Percentiles rank a stretch among this genome's conserved stretches.
Conservation (phyloP, 2,329 filamentous ascomycete species). For the Nemania sp. region DNA sequence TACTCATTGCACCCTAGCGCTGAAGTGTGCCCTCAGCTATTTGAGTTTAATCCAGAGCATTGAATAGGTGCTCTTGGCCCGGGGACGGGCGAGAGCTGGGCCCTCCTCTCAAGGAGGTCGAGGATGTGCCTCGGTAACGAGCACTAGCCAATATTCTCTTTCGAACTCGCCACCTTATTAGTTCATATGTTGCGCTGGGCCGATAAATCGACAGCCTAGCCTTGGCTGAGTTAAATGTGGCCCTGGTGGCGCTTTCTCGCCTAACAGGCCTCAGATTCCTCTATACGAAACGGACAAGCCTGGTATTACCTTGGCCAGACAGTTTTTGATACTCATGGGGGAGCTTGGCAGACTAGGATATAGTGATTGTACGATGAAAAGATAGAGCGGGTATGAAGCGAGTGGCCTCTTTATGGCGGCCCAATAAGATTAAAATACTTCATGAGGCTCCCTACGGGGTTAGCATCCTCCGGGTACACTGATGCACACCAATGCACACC, state of each 20-base stretch:
- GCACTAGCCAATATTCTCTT: neutral
- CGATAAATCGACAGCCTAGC: neutral
- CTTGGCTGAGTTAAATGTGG: constrained; percentile 12
- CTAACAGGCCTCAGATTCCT: neutral
- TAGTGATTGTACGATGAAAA: neutral
- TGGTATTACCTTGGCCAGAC: neutral
- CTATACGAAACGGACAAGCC: neutral
- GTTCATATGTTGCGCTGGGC: neutral
- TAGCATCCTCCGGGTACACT: neutral
- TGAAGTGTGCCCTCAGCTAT: neutral
- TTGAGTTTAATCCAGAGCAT: neutral
- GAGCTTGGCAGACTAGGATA: neutral
- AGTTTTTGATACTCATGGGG: neutral
- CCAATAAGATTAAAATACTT: neutral
- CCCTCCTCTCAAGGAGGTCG: neutral
- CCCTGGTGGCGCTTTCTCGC: constrained; percentile 9
- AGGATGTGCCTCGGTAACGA: neutral
- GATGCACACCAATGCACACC: neutral
- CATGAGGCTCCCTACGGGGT: neutral
- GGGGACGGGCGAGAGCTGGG: neutral
- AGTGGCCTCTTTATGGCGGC: neutral
- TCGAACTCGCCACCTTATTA: neutral
- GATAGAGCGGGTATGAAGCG: neutral
- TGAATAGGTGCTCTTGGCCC: constrained; percentile 2
- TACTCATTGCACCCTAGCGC: neutral